Percentiles rank a stretch among this genome's conserved stretches.
Evolutionary conservation across 331 rosid genomes (phyloP).

Genomic region (Acacia pycnantha): DNA sequence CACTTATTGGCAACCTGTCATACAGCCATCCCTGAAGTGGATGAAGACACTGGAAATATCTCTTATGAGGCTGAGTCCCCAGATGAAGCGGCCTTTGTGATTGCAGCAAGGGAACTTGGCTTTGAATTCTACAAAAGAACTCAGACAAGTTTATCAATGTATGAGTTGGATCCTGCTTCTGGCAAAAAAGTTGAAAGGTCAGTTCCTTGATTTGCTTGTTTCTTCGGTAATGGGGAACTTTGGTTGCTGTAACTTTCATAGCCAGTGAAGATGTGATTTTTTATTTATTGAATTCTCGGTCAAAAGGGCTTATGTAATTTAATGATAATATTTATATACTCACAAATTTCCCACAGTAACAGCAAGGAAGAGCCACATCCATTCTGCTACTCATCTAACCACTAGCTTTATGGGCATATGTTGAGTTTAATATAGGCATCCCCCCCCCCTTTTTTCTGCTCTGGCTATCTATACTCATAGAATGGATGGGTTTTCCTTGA

Average conservation of each 20-base stretch:
- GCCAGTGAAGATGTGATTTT: constrained; percentile 3
- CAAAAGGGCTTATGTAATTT: constrained; percentile 14
- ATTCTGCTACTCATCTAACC: background rate
- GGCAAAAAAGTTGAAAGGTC: constrained; percentile 74
- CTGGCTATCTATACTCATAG: too few relatives aligned
- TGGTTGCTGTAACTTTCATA: constrained; percentile 8
- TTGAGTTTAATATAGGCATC: too few relatives aligned
- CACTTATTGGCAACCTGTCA: constrained; percentile 82
- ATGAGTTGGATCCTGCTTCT: constrained; percentile 71
- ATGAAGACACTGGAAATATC: constrained; percentile 62
- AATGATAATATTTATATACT: background rate
- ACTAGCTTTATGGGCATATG: too few relatives aligned
- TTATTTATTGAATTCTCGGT: constrained; percentile 5
- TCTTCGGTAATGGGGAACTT: background rate
- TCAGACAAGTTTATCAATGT: constrained; percentile 72
- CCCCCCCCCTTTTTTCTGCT: too few relatives aligned
- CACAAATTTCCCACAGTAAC: background rate
- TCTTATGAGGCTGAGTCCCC: constrained; percentile 96
- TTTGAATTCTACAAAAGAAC: constrained; percentile 89
- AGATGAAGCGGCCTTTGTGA: constrained; percentile 97
- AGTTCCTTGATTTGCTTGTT: constrained; percentile 25
- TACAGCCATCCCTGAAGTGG: constrained; percentile 92
- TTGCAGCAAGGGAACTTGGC: constrained; percentile 94
- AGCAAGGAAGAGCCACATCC: background rate
- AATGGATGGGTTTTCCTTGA: too few relatives aligned